Base-by-base conservation (phyloP, 2,329 filamentous ascomycete species). In the Talaromyces albobiverticillius region DNA sequence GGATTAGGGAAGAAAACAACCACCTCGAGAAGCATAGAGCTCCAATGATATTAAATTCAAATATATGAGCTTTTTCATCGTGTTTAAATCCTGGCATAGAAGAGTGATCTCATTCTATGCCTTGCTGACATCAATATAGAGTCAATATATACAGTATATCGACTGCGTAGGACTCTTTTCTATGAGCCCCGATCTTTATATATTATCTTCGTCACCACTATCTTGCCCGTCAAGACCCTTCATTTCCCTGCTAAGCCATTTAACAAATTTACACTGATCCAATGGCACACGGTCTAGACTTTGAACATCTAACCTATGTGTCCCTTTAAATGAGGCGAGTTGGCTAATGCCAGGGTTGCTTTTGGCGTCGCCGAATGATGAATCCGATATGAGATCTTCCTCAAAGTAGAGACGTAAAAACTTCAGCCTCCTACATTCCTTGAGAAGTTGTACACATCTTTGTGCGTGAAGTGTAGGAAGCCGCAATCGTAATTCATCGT, bases 371-470 rank as follows among this genome's bases (percentile, higher is more conserved):
- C n/a, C n/a, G 26, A n/a, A 20, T 18, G 43, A 46, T 16, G 31
- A 20, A n/a, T n/a, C 20, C 10, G 43, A 16, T 46, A 46, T 20
- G n/a, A 32, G 4, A 8, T 46, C 25, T 6, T 8, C 16, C 10
- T 46, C 43, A 16, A 46, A 46, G 9, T n/a, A 46, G 10, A 46
- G 14, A 6, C 43, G 43, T 11, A 46, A 29, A 31, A 46, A 20
- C 20, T 18, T 18, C 18, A 46, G 43, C 43, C 43, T 46, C 25
- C 4, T 26, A 4, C 43, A 46, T 32, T 46, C 22, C 26, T 16
- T 46, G n/a, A 46, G n/a, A 13, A 46, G n/a, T 26, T 46, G 43
- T 14, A 46, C 43, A 32, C 43, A 46, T 46, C 43, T 46, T 25
- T 3, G 8, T 8, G 31, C 43, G n/a, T 46, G 43, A 32, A 46